These are phyloP conservation scores for Pestalotiopsis sp. DNA, from an alignment of 2,329 filamentous ascomycete genomes.

Conservation along the genomic window DNA sequence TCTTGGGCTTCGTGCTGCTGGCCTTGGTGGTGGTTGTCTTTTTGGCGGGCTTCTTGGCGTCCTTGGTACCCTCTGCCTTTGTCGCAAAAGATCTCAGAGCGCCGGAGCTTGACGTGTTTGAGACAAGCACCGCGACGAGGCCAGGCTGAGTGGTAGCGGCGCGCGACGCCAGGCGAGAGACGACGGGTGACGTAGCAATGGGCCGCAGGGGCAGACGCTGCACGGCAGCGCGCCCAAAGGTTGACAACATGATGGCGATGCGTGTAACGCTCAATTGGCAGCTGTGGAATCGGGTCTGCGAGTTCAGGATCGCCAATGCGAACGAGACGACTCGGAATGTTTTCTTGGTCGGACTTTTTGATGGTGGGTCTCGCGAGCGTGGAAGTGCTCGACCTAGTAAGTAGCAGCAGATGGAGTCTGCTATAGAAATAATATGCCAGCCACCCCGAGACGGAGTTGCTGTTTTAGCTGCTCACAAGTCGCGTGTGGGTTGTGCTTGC, in stretches of 20 bases:
- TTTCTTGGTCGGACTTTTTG: not conserved
- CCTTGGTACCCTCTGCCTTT: slow-evolving; percentile 23
- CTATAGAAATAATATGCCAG: not conserved
- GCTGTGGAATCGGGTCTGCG: not conserved
- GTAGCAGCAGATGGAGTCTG: not conserved
- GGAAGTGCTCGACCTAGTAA: not conserved
- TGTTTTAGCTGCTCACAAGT: not conserved
- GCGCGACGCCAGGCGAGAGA: slow-evolving; percentile 2
- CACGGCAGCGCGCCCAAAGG: slow-evolving; percentile 41
- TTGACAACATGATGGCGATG: slow-evolving; percentile 41
- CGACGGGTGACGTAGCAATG: slow-evolving; percentile 23
- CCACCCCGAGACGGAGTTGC: not conserved
- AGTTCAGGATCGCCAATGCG: not conserved
- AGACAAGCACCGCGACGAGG: not conserved
- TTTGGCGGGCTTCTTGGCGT: slow-evolving; percentile 24
- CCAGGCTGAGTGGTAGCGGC: not conserved
- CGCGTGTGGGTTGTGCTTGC: not conserved
- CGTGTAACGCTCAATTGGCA: not conserved
- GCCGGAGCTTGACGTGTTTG: slow-evolving; percentile 16
- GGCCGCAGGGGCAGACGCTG: slow-evolving; percentile 32
- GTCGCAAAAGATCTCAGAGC: slow-evolving; percentile 32
- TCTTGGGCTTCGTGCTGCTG: slow-evolving; percentile 27
- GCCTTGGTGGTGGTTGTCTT: not conserved
- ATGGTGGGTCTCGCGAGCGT: not conserved
- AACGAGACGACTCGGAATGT: not conserved